Evolutionary conservation across 2,329 filamentous ascomycete species (phyloP).

Genomic region (Aureobasidium vineae): DNA sequence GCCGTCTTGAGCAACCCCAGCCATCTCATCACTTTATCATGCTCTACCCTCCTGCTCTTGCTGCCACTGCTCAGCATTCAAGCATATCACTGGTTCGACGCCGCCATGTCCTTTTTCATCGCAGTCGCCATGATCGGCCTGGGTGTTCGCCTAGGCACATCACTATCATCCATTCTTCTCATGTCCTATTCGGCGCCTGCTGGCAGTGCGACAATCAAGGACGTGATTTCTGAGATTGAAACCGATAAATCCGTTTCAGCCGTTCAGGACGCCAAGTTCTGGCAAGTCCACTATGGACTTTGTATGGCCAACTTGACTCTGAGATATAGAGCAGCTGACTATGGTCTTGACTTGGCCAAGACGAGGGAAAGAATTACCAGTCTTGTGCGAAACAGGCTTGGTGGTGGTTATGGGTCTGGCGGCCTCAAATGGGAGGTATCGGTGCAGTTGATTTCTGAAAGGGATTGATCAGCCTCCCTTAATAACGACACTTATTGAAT

Average conservation of each 20-base stretch:
- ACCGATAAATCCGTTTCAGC: conserved; percentile 70
- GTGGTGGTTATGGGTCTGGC: conserved; percentile 80
- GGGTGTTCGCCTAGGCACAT: conserved; percentile 77
- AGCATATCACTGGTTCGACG: conserved; percentile 82
- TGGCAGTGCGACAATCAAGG: conserved; percentile 56
- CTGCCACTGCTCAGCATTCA: conserved; percentile 77
- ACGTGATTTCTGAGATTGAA: conserved; percentile 82
- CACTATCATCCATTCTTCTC: conserved; percentile 88
- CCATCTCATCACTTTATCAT: conserved; percentile 89
- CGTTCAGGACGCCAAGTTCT: conserved; percentile 91
- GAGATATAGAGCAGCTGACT: conserved; percentile 61
- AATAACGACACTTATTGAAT: conserved; percentile 22
- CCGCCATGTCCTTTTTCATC: conserved; percentile 75
- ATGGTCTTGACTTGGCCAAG: conserved; percentile 65
- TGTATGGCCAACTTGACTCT: conserved; percentile 94
- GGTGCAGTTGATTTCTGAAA: conserved; percentile 67
- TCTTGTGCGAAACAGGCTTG: conserved; percentile 79
- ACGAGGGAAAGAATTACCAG: conserved; percentile 73
- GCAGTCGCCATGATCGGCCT: conserved; percentile 85
- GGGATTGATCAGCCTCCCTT: conserved; percentile 33
- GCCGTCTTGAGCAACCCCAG: conserved; percentile 91
- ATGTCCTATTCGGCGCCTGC: conserved; percentile 72
- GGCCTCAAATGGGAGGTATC: conserved; percentile 92
- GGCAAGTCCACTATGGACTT: conserved; percentile 97
- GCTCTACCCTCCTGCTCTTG: conserved; percentile 74